A percentile compares a stretch with the other conserved stretches of the same genome.
Evolutionary conservation across 2,329 filamentous ascomycete genomes (phyloP).

Genomic region (Trichoderma cornu-damae): DNA sequence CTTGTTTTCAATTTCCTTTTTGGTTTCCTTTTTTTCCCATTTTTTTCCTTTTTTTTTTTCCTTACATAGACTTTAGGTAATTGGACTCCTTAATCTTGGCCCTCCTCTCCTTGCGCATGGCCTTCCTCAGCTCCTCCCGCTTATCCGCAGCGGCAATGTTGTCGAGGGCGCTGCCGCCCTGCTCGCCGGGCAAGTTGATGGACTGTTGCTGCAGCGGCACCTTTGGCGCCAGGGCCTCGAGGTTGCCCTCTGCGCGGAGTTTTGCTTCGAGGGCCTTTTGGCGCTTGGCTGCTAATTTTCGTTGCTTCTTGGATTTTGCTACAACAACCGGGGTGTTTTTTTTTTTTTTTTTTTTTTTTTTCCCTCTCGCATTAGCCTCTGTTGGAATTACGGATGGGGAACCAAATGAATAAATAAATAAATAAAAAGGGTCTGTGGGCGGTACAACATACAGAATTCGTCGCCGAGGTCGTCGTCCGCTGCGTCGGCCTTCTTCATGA

Average conservation of each 20-base stretch:
- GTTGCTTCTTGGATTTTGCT: constrained; percentile 84
- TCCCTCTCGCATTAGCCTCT: too few species aligned
- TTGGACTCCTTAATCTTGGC: constrained; percentile 78
- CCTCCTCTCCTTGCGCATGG: constrained; percentile 69
- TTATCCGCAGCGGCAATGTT: constrained; percentile 45
- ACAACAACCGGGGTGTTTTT: background rate
- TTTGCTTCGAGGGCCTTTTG: constrained; percentile 52
- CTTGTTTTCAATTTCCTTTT: background rate
- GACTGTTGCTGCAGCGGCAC: constrained; percentile 73
- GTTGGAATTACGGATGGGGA: background rate
- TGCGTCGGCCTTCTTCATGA: constrained; percentile 49
- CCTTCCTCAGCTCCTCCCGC: constrained; percentile 60
- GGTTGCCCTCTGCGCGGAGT: constrained; percentile 60
- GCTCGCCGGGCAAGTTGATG: constrained; percentile 60
- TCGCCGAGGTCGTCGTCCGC: constrained; percentile 59
- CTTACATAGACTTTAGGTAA: constrained; percentile 75
- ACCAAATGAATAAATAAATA: too few species aligned
- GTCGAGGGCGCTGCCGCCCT: constrained; percentile 39
- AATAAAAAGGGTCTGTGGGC: too few species aligned
- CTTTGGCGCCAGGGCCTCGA: constrained; percentile 61
- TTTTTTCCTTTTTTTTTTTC: background rate
- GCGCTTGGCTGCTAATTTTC: constrained; percentile 63
- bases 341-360: background rate
- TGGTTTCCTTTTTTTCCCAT: too few species aligned
- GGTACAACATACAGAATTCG: constrained; percentile 65